A percentile compares a stretch with the other conserved stretches of the same genome.
Evolutionary conservation across 2,329 filamentous ascomycete species (phyloP).

Genomic region (Podosphaera fusca): DNA sequence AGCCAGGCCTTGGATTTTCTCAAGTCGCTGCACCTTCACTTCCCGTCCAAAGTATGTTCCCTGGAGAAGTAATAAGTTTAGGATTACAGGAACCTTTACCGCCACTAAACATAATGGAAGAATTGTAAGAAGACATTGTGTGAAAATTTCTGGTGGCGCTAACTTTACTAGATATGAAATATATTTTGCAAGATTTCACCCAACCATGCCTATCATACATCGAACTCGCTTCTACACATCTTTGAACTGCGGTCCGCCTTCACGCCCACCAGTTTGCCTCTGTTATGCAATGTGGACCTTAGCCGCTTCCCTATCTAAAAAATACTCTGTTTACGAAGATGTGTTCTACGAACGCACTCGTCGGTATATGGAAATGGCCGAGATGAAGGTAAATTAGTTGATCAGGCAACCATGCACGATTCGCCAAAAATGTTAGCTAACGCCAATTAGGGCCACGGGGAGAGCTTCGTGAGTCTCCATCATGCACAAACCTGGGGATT

Average conservation of each 20-base stretch:
- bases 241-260: conserved; percentile 46
- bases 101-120: conserved; percentile 55
- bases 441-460: conserved; percentile 38
- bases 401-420: background rate
- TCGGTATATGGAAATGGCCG: conserved; percentile 63
- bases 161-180: conserved; percentile 32
- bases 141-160: conserved; percentile 1
- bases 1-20: conserved; percentile 5
- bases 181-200: conserved; percentile 57
- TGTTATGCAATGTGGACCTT: conserved; percentile 78
- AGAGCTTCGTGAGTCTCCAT: conserved; percentile 53
- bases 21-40: conserved; percentile 1
- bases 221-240: conserved; percentile 50
- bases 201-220: conserved; percentile 56
- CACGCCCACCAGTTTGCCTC: conserved; percentile 60
- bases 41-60: conserved; percentile 24
- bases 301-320: conserved; percentile 46
- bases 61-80: conserved; percentile 43
- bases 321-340: conserved; percentile 48
- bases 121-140: conserved; percentile 34
- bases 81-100: conserved; percentile 68
- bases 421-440: background rate
- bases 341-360: conserved; percentile 64
- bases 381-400: conserved; percentile 39
- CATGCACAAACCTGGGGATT: conserved; percentile 66